These are phyloP conservation scores for Alnus glutinosa DNA, from an alignment of 306 rosid genomes.

Conservation along the genomic window DNA sequence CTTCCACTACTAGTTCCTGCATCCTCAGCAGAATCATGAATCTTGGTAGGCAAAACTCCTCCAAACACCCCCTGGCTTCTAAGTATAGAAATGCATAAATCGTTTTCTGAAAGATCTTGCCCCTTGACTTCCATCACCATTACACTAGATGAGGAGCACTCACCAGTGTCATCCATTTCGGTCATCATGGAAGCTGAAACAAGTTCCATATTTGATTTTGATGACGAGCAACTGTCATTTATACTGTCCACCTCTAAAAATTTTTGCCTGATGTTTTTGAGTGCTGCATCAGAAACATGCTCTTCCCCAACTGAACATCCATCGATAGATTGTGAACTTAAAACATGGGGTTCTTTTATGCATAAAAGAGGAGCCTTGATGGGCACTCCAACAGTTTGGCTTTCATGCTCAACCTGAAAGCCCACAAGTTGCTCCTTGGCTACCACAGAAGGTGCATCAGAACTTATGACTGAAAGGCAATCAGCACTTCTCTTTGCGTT, in stretches of 20 bases:
- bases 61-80: constrained; percentile 68
- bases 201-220: constrained; percentile 75
- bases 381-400: constrained; percentile 36
- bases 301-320: constrained; percentile 24
- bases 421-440: constrained; percentile 46
- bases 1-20: constrained; percentile 34
- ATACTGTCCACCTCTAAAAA: constrained; percentile 58
- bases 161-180: constrained; percentile 70
- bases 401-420: constrained; percentile 43
- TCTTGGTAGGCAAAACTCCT: constrained; percentile 30
- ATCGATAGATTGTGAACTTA: constrained; percentile 24
- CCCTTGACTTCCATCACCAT: constrained; percentile 46
- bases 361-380: constrained; percentile 29
- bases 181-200: constrained; percentile 48
- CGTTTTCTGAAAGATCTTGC: constrained; percentile 63
- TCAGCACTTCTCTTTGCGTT: constrained; percentile 45
- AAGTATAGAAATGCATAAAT: constrained; percentile 67
- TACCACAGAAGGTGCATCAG: constrained; percentile 42
- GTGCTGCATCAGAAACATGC: constrained; percentile 34
- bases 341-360: constrained; percentile 19
- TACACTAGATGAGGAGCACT: constrained; percentile 82
- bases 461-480: constrained; percentile 49
- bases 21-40: constrained; percentile 38
- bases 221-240: constrained; percentile 87
- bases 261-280: constrained; percentile 41